phyloP scores from a whole-genome alignment of 2,329 filamentous ascomycete genomes.

The Colletotrichum noveboracense region DNA sequence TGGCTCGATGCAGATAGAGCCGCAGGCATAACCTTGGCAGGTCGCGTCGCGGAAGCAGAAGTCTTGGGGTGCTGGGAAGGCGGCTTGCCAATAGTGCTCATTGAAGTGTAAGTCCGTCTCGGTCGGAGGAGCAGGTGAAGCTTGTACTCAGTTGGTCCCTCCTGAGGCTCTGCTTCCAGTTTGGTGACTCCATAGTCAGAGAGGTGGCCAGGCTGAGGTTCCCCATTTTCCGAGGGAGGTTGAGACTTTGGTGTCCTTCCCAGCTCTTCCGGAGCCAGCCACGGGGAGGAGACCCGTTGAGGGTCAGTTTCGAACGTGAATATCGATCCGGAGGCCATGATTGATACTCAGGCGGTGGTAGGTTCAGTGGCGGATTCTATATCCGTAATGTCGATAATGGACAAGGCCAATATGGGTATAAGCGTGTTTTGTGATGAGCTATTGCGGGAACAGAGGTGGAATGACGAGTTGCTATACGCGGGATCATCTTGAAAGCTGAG shows the following conservation, averaged over 20 bases:
- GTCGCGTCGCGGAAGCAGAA: slow-evolving; percentile 28
- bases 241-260: slow-evolving; percentile 33
- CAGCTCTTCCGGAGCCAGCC: slow-evolving; percentile 67
- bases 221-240: slow-evolving; percentile 26
- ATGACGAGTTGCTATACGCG: slow-evolving; percentile 17
- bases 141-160: slow-evolving; percentile 96
- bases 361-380: background rate
- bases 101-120: slow-evolving; percentile 73
- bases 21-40: background rate
- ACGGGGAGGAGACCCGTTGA: slow-evolving; percentile 87
- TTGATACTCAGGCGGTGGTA: background rate
- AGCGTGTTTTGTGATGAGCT: background rate
- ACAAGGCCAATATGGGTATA: background rate
- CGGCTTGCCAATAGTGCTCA: slow-evolving; percentile 61
- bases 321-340: slow-evolving; percentile 92
- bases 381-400: background rate
- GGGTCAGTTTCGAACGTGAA: slow-evolving; percentile 94
- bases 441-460: slow-evolving; percentile 3
- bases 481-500: slow-evolving; percentile 17
- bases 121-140: slow-evolving; percentile 85
- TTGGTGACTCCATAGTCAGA: slow-evolving; percentile 73
- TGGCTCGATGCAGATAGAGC: slow-evolving; percentile 58
- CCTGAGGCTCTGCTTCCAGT: slow-evolving; percentile 88
- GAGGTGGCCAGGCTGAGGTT: slow-evolving; percentile 46
- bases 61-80: slow-evolving; percentile 27